Conservation (phyloP, 148 eudicot species). For the Vaccinium macrocarpon region DNA sequence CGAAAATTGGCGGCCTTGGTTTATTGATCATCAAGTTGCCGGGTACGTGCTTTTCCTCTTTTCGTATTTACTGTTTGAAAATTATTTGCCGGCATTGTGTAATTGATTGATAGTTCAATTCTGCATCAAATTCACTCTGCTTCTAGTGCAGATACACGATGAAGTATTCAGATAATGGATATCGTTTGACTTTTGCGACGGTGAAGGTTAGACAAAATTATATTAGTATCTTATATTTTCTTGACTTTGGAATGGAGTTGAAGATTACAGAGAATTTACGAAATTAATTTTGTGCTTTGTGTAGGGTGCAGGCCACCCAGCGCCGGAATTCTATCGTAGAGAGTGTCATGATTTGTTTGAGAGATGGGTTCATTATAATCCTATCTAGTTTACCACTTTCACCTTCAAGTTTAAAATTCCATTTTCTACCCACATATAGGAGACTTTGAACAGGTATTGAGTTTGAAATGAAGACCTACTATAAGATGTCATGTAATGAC, state of each 20-base stretch:
- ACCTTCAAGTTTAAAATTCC: not conserved
- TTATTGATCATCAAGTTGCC: conserved; percentile 13
- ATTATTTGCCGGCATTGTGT: not conserved
- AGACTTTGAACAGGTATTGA: not conserved
- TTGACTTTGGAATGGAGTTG: not conserved
- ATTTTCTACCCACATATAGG: not conserved
- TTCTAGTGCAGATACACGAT: conserved; percentile 9
- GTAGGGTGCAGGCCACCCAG: conserved; percentile 3
- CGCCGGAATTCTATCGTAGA: not conserved
- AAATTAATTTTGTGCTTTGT: not conserved
- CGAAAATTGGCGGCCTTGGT: conserved; percentile 15
- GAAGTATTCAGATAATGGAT: conserved; percentile 20
- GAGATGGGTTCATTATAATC: not conserved
- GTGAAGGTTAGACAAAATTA: conserved; percentile 17
- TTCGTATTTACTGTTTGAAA: not conserved
- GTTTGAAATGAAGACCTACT: not conserved
- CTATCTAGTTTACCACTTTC: not conserved
- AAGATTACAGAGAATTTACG: not conserved
- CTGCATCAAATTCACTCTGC: not conserved
- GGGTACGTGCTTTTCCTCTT: conserved; percentile 10
- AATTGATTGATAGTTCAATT: too few species aligned
- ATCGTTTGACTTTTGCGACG: conserved; percentile 22
- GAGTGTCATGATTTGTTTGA: not conserved
- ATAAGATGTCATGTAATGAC: not conserved
- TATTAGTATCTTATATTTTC: too few species aligned